Percentiles rank a stretch among this genome's conserved stretches.
Evolutionary conservation across 192 early-diverging fungal genomes (phyloP).

Genomic region (Mortierella antarctica): DNA sequence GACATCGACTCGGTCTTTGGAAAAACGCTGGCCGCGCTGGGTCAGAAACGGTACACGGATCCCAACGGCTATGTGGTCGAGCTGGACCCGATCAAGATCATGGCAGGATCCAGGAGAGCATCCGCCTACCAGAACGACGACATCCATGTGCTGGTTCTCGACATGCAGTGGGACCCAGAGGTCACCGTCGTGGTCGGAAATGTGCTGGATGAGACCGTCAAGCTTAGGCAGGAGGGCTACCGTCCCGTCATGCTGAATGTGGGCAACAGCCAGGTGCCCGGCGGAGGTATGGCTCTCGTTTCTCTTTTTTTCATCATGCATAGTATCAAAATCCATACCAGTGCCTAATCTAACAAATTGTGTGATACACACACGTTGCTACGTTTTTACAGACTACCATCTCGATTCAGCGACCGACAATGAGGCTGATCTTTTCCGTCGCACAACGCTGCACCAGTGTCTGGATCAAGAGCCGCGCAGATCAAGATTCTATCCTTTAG

Average conservation of each 20-base stretch:
- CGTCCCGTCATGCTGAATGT: constrained; percentile 51
- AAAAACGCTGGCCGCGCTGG: constrained; percentile 20
- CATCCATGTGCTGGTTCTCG: constrained; percentile 41
- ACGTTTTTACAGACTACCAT: constrained; percentile 33
- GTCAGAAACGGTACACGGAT: constrained; percentile 35
- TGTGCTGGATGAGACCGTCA: constrained; percentile 45
- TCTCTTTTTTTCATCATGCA: neutral
- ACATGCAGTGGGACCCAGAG: constrained; percentile 53
- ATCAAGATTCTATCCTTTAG: constrained; percentile 52
- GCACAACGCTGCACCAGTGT: constrained; percentile 55
- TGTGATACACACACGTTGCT: constrained; percentile 7
- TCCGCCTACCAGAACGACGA: constrained; percentile 41
- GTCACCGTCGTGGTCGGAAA: constrained; percentile 48
- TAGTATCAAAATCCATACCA: too few species aligned
- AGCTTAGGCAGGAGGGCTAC: constrained; percentile 44
- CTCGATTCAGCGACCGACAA: constrained; percentile 29
- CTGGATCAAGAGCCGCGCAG: constrained; percentile 53
- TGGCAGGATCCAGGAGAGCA: constrained; percentile 46
- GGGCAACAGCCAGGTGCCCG: constrained; percentile 26
- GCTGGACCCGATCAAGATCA: constrained; percentile 36
- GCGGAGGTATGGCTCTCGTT: constrained; percentile 25
- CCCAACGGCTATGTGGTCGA: constrained; percentile 47
- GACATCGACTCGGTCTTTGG: constrained; percentile 29
- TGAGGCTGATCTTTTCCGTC: constrained; percentile 59
- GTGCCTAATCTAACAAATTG: neutral